phyloP scores from a whole-genome alignment of 2,329 filamentous ascomycete genomes.

The Fusarium mangiferae region DNA sequence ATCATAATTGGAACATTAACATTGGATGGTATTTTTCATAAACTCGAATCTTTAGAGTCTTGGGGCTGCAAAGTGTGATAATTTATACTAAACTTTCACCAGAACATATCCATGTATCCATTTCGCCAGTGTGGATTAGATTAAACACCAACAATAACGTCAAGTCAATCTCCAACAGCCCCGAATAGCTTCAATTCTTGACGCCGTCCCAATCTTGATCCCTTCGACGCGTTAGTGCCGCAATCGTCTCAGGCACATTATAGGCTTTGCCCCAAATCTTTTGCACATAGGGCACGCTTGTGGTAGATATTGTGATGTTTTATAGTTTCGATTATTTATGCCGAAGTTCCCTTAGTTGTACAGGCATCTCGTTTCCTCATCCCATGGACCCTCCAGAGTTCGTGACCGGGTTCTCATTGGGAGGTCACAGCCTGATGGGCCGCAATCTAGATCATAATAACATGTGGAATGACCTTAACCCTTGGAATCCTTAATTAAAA shows the following conservation, averaged over 20 bases:
- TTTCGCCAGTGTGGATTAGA: not conserved
- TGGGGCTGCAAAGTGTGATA: not conserved
- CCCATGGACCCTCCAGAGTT: constrained; percentile 37
- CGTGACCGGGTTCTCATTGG: constrained; percentile 41
- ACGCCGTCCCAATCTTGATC: not conserved
- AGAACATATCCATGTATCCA: not conserved
- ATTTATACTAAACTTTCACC: not conserved
- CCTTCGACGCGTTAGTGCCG: not conserved
- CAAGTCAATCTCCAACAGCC: not conserved
- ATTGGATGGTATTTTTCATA: not conserved
- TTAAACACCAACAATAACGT: not conserved
- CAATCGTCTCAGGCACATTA: not conserved
- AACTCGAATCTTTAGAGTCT: not conserved
- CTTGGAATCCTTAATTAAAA: constrained; percentile 51
- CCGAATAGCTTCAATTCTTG: constrained; percentile 1
- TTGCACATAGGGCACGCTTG: not conserved
- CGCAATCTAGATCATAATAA: constrained; percentile 48
- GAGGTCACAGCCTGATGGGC: constrained; percentile 42
- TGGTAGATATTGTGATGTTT: constrained; percentile 3
- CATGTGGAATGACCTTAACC: constrained; percentile 49
- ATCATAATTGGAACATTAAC: not conserved
- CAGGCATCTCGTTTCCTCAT: constrained; percentile 45
- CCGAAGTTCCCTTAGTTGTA: constrained; percentile 43
- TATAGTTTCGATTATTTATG: constrained; percentile 35
- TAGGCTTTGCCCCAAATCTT: not conserved